These are phyloP conservation scores for Scheffersomyces cryptocercus DNA, from an alignment of 1,139 yeast species.

Conservation along the genomic window DNA sequence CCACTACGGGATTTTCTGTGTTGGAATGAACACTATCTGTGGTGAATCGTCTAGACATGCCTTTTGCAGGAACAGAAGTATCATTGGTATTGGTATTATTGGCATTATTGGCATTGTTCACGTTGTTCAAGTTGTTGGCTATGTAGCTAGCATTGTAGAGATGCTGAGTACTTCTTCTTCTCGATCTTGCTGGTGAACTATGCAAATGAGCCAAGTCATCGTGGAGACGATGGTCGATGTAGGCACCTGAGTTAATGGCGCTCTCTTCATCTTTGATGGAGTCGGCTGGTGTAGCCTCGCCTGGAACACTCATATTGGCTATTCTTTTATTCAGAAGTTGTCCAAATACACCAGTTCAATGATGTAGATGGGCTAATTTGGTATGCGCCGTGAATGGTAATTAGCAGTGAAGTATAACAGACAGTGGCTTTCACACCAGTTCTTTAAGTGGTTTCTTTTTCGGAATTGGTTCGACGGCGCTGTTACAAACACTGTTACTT, in stretches of 20 bases:
- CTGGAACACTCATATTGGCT: no score
- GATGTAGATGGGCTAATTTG: no score
- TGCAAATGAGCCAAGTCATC: slow-evolving; percentile 31
- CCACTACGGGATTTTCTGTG: not conserved
- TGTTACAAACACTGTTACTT: no score
- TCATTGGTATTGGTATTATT: not conserved
- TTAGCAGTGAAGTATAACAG: no score
- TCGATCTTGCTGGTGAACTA: slow-evolving; percentile 34
- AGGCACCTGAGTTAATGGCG: slow-evolving; percentile 19
- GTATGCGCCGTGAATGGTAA: no score
- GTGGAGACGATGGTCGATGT: slow-evolving; percentile 35
- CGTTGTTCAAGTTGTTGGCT: not conserved
- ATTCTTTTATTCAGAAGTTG: no score
- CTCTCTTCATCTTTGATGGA: not conserved
- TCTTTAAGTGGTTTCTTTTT: no score
- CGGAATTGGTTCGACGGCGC: no score
- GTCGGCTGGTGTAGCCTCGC: no score
- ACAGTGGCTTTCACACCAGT: no score
- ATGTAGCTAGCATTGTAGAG: slow-evolving; percentile 5
- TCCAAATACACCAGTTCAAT: no score
- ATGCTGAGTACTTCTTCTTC: slow-evolving; percentile 22
- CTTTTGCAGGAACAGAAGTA: not conserved
- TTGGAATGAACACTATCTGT: not conserved
- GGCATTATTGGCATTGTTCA: not conserved
- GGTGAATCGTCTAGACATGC: not conserved